These are phyloP conservation scores for Durotheca rogersii DNA, from an alignment of 495 filamentous ascomycete genomes.

Conservation along the genomic window DNA sequence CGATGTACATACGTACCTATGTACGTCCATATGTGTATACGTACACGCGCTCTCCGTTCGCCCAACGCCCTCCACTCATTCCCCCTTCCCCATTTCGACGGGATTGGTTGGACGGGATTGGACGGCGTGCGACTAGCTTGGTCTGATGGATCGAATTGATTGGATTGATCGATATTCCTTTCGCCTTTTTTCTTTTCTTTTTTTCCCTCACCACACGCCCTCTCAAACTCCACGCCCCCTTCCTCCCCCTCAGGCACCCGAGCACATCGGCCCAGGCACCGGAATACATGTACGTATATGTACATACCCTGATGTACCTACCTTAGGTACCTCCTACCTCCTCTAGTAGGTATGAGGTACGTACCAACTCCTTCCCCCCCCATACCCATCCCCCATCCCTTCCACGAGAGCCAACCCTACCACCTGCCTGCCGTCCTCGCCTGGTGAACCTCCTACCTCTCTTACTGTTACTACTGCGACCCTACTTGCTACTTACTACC, in stretches of 20 bases:
- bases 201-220: no score
- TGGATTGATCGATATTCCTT: slow-evolving; percentile 38
- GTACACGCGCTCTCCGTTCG: slow-evolving; percentile 26
- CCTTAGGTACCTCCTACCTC: no score
- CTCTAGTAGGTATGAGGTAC: no score
- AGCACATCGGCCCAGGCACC: no score
- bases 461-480: slow-evolving; percentile 21
- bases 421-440: no score
- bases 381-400: slow-evolving; percentile 34
- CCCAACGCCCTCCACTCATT: slow-evolving; percentile 26
- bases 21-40: slow-evolving; percentile 25
- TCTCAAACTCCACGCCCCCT: not conserved
- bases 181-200: slow-evolving; percentile 28
- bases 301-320: no score
- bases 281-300: no score
- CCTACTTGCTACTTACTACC: slow-evolving; percentile 17
- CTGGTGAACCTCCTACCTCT: slow-evolving; percentile 36
- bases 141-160: slow-evolving; percentile 19
- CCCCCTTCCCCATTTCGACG: slow-evolving; percentile 33
- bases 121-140: not conserved
- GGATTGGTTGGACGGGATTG: slow-evolving; percentile 15
- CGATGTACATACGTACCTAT: slow-evolving; percentile 6
- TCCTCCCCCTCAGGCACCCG: slow-evolving; percentile 19
- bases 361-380: not conserved
- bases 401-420: no score